A percentile compares a stretch with the other conserved stretches of the same genome.
phyloP scores from a whole-genome alignment of 495 filamentous ascomycete genomes.

The Hyaloscypha bicolor region DNA sequence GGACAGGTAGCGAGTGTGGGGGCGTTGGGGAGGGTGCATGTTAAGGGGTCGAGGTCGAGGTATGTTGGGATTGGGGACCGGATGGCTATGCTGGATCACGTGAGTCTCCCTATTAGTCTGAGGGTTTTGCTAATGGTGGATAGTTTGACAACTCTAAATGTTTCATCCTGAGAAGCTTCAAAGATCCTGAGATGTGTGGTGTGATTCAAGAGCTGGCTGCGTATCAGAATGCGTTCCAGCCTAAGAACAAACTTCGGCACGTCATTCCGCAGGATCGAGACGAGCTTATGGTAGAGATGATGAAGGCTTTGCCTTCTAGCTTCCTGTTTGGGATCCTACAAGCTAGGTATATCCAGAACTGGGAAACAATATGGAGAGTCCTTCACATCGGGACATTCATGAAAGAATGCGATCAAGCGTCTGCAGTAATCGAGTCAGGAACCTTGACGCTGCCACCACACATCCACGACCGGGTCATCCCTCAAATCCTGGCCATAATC shows the following conservation, averaged over 20 bases:
- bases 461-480: constrained; percentile 16
- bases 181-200: background rate
- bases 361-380: constrained; percentile 24
- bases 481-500: constrained; percentile 22
- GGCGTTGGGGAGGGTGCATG: constrained; percentile 19
- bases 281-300: constrained; percentile 12
- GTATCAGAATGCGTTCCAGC: constrained; percentile 17
- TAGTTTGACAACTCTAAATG: constrained; percentile 28
- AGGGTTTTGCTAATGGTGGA: constrained; percentile 1
- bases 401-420: constrained; percentile 14
- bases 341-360: constrained; percentile 12
- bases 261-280: constrained; percentile 4
- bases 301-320: constrained; percentile 11
- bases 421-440: background rate
- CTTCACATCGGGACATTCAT: constrained; percentile 26
- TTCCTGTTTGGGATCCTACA: constrained; percentile 4
- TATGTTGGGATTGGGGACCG: constrained; percentile 26
- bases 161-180: constrained; percentile 22
- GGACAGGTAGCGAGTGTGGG: background rate
- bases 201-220: constrained; percentile 21
- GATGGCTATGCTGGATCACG: constrained; percentile 27
- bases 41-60: constrained; percentile 18
- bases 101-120: constrained; percentile 9
- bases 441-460: constrained; percentile 3
- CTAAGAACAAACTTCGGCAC: constrained; percentile 3